Base-by-base conservation (phyloP, 2,329 filamentous ascomycete genomes). In the Colletotrichum chrysophilum region DNA sequence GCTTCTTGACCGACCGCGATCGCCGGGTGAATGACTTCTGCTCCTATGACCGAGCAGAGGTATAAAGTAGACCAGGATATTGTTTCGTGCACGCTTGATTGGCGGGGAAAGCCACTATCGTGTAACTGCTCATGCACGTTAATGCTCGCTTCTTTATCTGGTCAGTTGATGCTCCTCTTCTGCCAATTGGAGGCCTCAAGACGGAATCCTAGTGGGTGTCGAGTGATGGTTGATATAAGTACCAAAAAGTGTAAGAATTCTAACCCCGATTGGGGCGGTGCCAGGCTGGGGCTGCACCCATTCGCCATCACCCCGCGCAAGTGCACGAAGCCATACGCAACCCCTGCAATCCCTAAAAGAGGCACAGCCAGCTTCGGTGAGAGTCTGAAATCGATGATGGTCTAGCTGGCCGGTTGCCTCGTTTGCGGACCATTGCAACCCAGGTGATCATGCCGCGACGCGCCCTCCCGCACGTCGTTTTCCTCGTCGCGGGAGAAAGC, bases 121-220 rank as follows among this genome's bases (percentile, higher is more conserved):
- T 85, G 21, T 85, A 87, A 9, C 89, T 91, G n/a, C 95, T 95
- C 84, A 85, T 87, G 66, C 87, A 93, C 74, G 87, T 98, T 66
- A 93, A 96, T 78, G 98, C 34, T 61, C n/a, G 56, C 67, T 34
- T 10, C 26, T 28, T 62, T 52, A 34, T 62, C 56, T 62, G 36
- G 67, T 70, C 67, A 70, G 56, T 70, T 62, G 67, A 55, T 70
- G 18, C 21, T 32, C 18, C 43, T 24, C 16, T 48, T 34, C 67
- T 62, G 36, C 67, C 56, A 70, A 70, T 70, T 70, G 67, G 67
- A 70, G 36, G 67, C 56, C 67, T 70, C 67, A 52, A 48, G 58
- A 28, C 7, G 3, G 26, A 58, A 21, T 36, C 30, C 32, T 26
- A 30, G 52, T 43, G 52, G 66, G 32, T 68, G 52, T 58, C 48